Conservation (phyloP, 2,329 filamentous ascomycete genomes). For the Colletotrichum sp. region DNA sequence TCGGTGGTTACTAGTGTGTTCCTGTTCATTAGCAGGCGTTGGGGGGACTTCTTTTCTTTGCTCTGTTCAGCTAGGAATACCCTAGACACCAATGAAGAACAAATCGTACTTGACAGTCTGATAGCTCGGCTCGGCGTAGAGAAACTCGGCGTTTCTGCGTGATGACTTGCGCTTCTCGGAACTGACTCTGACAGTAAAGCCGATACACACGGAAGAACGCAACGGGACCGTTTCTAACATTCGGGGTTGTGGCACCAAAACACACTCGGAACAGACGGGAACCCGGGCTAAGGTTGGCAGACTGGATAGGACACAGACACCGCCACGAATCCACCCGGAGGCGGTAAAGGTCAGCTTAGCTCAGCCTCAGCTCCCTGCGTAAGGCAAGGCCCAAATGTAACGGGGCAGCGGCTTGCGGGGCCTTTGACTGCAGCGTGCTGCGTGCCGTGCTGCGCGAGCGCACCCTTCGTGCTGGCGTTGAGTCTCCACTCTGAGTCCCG, state of each 20-base stretch:
- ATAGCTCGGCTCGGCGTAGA: not conserved
- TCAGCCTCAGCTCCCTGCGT: slow-evolving; percentile 9
- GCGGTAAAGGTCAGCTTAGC: not conserved
- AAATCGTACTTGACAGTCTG: not conserved
- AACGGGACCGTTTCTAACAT: not conserved
- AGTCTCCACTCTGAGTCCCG: not conserved
- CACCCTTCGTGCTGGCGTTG: not conserved
- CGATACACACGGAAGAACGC: not conserved
- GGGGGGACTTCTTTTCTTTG: not conserved
- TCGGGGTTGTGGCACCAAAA: not conserved
- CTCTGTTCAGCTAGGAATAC: not conserved
- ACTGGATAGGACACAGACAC: not conserved
- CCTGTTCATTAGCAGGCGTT: not conserved
- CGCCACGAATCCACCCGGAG: not conserved
- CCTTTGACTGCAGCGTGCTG: not conserved
- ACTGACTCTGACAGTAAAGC: not conserved
- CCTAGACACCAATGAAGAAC: not conserved
- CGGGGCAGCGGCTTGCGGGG: not conserved
- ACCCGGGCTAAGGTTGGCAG: not conserved
- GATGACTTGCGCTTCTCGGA: not conserved
- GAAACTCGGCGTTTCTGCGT: not conserved
- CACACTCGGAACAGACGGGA: not conserved
- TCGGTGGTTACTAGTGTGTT: not conserved
- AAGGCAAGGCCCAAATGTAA: not conserved
- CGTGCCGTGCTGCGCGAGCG: not conserved